Conservation (phyloP, 1,139 yeast species). For the Protomyces inundatus region DNA sequence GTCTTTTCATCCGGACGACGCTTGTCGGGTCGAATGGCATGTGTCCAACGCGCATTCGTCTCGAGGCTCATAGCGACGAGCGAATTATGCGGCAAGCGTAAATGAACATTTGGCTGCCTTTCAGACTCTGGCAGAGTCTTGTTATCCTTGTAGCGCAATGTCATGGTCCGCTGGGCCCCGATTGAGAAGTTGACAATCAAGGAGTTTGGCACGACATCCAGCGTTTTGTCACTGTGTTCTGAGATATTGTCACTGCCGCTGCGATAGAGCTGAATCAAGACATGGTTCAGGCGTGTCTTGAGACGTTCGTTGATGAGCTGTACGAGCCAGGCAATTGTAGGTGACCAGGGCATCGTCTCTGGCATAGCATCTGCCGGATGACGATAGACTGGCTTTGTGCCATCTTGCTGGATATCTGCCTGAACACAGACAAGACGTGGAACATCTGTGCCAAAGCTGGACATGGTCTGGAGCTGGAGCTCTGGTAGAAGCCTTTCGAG, state of each 20-base stretch:
- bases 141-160: slow-evolving; percentile 29
- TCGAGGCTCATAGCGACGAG: slow-evolving; percentile 30
- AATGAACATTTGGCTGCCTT: slow-evolving; percentile 7
- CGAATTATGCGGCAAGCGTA: slow-evolving; percentile 30
- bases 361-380: slow-evolving; percentile 32
- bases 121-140: not conserved
- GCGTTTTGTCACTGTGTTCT: slow-evolving; percentile 33
- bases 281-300: slow-evolving; percentile 31
- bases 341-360: slow-evolving; percentile 23
- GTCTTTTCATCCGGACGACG: slow-evolving; percentile 12
- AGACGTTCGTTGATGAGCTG: slow-evolving; percentile 21
- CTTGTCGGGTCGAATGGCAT: slow-evolving; percentile 32
- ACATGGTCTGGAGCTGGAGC: slow-evolving; percentile 29
- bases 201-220: slow-evolving; percentile 32
- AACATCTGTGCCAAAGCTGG: slow-evolving; percentile 32
- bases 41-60: slow-evolving; percentile 33
- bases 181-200: slow-evolving; percentile 32
- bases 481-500: slow-evolving; percentile 4
- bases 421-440: slow-evolving; percentile 33
- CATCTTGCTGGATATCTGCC: slow-evolving; percentile 25
- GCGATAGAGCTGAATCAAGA: slow-evolving; percentile 32
- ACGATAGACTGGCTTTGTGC: slow-evolving; percentile 29
- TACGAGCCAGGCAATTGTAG: slow-evolving; percentile 25
- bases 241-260: slow-evolving; percentile 32
- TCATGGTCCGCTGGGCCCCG: slow-evolving; percentile 31